Evolutionary conservation across 768 basidiomycete genomes (phyloP).

Genomic region (Phlebiopsis gigantea): DNA sequence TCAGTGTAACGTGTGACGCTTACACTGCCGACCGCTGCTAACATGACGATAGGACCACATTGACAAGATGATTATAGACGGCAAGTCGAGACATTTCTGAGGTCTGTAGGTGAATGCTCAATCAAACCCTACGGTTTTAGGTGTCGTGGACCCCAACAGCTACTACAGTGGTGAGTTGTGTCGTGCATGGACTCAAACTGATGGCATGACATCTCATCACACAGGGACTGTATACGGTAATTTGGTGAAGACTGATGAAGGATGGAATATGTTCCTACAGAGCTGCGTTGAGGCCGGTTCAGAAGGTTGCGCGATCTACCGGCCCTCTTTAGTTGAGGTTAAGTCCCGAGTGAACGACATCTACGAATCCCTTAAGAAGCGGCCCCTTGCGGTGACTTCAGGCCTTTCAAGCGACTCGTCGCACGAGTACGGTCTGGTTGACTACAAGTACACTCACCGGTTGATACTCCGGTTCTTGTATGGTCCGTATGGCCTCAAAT

Average conservation of each 20-base stretch:
- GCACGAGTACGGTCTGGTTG: constrained; percentile 4
- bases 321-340: constrained; percentile 16
- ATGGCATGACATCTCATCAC: too few relatives aligned
- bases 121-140: constrained; percentile 7
- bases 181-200: too few relatives aligned
- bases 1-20: neutral
- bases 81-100: constrained; percentile 4
- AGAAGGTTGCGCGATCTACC: constrained; percentile 20
- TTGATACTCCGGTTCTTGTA: constrained; percentile 2
- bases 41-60: constrained; percentile 19
- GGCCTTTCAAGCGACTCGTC: neutral
- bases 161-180: constrained; percentile 18
- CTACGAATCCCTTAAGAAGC: neutral
- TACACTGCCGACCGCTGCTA: neutral
- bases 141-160: constrained; percentile 23
- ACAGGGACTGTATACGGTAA: too few relatives aligned
- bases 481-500: neutral
- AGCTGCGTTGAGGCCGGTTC: constrained; percentile 18
- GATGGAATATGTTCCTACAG: constrained; percentile 17
- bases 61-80: constrained; percentile 26
- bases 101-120: neutral
- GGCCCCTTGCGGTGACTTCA: neutral
- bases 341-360: constrained; percentile 11
- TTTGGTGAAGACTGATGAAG: constrained; percentile 9
- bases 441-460: neutral